Evolutionary conservation across 1,284 basidiomycete species (phyloP), one percentile per base, ranked within the genome.

Genomic region (Irpex sp.): DNA sequence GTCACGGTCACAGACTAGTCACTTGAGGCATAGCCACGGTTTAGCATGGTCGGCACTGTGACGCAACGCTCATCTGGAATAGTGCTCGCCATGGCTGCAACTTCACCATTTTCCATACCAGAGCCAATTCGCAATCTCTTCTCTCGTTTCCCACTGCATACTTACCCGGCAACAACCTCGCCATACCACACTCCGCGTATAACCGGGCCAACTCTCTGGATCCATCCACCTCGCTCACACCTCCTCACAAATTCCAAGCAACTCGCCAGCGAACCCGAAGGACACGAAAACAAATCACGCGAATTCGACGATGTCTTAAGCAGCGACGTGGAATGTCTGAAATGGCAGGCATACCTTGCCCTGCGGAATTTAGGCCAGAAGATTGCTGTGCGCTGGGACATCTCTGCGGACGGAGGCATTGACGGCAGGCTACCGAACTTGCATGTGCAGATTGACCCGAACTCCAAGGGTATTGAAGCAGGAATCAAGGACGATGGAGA

Each of bases 281-380:
- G 48, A 18, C n/a, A 51, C 10, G 48, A 51, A 10, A 18, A 23
- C 21, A 18, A 51, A 23, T 18, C 21, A 23, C 48, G 21, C 48
- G 48, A 67, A 49, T 58, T 58, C 12, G 67, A 71, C 4, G 72
- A 74, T 49, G 72, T 81, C 2, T 80, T 92, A 64, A 90, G 88
- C 71, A 73, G 78, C 58, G 90, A 93, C 73, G 86, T 91, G 64
- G 89, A 91, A 67, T 91, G 90, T 72, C 80, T 93, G 67, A 91
- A 90, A 74, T 92, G 90, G 90, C 90, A 92, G 72, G 87, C 90
- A 0, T 91, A 89, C 71, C 78, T 93, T 61, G 88, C 90, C 2
- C 80, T 93, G 16, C 82, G 87, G 58, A 16, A 54, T 5, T 57
- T 60, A n/a, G 39, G 42, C 10, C 45, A 57, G 19, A 10, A 42